phyloP scores from a whole-genome alignment of 1,139 yeast genomes.

The Eremothecium sinecaudum region DNA sequence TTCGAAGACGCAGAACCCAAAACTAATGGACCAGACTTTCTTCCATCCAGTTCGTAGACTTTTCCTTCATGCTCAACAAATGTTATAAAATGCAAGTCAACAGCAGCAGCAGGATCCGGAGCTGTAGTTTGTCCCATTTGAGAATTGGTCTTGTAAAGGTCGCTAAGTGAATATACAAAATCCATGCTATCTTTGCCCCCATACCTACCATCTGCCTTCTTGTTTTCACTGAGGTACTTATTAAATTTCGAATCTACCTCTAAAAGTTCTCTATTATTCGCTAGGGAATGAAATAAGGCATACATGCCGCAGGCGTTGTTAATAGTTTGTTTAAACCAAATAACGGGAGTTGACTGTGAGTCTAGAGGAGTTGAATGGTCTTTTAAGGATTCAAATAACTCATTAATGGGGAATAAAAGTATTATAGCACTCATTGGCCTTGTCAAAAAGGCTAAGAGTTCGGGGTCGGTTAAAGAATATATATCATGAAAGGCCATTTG shows the following conservation, averaged over 20 bases:
- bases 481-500: constrained; percentile 66
- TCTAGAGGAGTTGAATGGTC: background rate
- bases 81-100: constrained; percentile 70
- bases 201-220: constrained; percentile 34
- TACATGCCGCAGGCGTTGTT: constrained; percentile 90
- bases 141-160: constrained; percentile 17
- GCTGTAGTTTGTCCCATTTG: constrained; percentile 68
- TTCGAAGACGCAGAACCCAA: constrained; percentile 39
- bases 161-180: constrained; percentile 20
- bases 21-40: constrained; percentile 61
- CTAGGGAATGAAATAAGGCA: constrained; percentile 68
- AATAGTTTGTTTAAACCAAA: constrained; percentile 79
- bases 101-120: constrained; percentile 57
- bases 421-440: constrained; percentile 71
- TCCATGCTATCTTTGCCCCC: constrained; percentile 44
- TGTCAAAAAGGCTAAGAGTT: constrained; percentile 66
- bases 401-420: constrained; percentile 71
- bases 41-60: constrained; percentile 80
- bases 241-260: constrained; percentile 28
- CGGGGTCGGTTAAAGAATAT: constrained; percentile 73
- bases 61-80: constrained; percentile 53
- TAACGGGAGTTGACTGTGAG: constrained; percentile 21
- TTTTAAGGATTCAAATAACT: constrained; percentile 39
- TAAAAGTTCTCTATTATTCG: constrained; percentile 37
- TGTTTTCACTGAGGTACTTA: constrained; percentile 21